These are phyloP conservation scores for Sporobolus alterniflorus DNA, from an alignment of 202 grass and related monocot species.

Conservation along the genomic window DNA sequence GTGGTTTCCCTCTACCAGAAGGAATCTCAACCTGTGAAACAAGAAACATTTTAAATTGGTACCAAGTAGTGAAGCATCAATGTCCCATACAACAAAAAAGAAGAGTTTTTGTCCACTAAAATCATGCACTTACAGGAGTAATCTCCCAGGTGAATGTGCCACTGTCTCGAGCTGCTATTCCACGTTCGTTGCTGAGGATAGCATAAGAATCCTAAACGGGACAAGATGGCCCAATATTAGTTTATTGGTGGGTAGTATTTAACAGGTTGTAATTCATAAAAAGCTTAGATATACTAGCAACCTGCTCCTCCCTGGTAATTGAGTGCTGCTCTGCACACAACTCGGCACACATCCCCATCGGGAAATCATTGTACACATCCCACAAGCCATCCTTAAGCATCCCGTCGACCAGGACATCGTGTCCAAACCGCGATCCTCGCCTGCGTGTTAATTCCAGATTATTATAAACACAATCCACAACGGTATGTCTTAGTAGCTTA, in stretches of 20 bases:
- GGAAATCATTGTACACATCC: constrained; percentile 94
- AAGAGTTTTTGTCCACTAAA: constrained; percentile 5
- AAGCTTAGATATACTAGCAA: constrained; percentile 11
- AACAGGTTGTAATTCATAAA: background rate
- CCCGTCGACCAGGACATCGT: constrained; percentile 83
- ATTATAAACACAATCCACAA: constrained; percentile 5
- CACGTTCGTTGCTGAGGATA: constrained; percentile 83
- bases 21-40: constrained; percentile 75
- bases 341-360: constrained; percentile 94
- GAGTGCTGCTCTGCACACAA: constrained; percentile 74
- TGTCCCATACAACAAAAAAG: background rate
- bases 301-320: constrained; percentile 80
- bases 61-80: background rate
- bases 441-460: constrained; percentile 35
- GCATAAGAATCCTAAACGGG: constrained; percentile 79
- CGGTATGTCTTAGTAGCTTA: background rate
- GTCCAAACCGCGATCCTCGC: constrained; percentile 83
- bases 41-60: constrained; percentile 19
- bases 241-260: background rate
- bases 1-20: constrained; percentile 80
- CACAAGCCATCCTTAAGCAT: constrained; percentile 95
- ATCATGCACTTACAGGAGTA: constrained; percentile 55
- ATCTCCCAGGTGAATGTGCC: constrained; percentile 92
- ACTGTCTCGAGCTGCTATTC: constrained; percentile 67
- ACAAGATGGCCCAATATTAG: background rate